phyloP scores from a whole-genome alignment of 1,139 yeast genomes.

The Pichia kudriavzevii region DNA sequence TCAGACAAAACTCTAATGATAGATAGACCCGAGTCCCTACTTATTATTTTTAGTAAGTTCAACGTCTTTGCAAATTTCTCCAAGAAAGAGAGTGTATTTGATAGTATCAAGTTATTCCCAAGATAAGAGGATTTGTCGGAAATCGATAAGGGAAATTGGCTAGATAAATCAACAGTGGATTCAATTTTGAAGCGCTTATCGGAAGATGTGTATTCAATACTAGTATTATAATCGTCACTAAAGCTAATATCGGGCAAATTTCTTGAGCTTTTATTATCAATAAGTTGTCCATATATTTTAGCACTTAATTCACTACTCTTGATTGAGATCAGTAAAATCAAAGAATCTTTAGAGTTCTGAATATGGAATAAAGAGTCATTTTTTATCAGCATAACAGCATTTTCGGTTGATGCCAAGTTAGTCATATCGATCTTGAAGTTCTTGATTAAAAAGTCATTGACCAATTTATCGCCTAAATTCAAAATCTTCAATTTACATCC shows the following conservation, averaged over 20 bases:
- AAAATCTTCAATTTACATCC: constrained; percentile 33
- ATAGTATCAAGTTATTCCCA: constrained; percentile 16
- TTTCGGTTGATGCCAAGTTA: constrained; percentile 11
- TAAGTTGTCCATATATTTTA: constrained; percentile 25
- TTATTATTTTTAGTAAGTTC: constrained; percentile 23
- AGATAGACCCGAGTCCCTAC: constrained; percentile 21
- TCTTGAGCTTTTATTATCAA: constrained; percentile 18
- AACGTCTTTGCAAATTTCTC: constrained; percentile 23
- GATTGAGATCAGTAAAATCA: constrained; percentile 23
- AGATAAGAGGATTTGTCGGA: neutral
- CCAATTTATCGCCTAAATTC: constrained; percentile 18
- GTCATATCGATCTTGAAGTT: constrained; percentile 15
- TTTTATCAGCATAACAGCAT: constrained; percentile 22
- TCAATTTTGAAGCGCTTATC: constrained; percentile 24
- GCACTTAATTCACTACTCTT: constrained; percentile 21
- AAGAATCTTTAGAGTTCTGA: constrained; percentile 25
- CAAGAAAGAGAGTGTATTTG: constrained; percentile 20
- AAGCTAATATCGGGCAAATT: constrained; percentile 22
- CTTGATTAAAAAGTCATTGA: constrained; percentile 18
- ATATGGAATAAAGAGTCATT: constrained; percentile 25
- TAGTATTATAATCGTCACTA: constrained; percentile 20
- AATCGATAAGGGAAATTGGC: constrained; percentile 12
- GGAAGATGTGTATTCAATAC: constrained; percentile 20
- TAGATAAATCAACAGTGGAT: constrained; percentile 21
- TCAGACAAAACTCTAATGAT: constrained; percentile 24